Conservation (phyloP, 208 protist species). For the Phytomonas sp. region DNA sequence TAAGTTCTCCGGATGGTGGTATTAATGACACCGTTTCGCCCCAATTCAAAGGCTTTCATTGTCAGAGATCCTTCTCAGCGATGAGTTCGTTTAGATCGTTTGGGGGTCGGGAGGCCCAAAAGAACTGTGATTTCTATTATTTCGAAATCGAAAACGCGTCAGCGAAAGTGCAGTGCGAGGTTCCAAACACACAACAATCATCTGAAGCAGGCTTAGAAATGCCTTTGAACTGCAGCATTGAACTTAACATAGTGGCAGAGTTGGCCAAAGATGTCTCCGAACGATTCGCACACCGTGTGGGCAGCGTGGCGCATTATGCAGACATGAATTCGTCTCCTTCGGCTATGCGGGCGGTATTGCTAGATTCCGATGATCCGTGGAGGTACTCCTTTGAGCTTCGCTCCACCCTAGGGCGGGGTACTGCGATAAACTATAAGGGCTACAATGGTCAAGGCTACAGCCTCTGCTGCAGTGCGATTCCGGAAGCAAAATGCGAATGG, state of each 20-base stretch:
- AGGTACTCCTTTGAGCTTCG: background rate
- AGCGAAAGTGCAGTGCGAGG: conserved; percentile 23
- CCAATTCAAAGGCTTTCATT: conserved; percentile 27
- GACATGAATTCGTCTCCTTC: background rate
- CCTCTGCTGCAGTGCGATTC: conserved; percentile 62
- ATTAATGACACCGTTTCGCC: background rate
- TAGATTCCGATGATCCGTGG: conserved; percentile 19
- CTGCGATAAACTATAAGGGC: conserved; percentile 66
- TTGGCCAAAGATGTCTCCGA: background rate
- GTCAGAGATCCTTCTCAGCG: conserved; percentile 40
- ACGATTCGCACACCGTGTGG: background rate
- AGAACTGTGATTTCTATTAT: conserved; percentile 57
- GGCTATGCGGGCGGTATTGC: background rate
- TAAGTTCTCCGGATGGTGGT: background rate
- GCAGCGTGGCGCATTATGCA: background rate
- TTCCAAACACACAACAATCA: background rate
- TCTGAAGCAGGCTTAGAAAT: background rate
- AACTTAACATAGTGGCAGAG: background rate
- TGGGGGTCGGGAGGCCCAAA: conserved; percentile 17
- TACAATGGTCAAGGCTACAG: conserved; percentile 70
- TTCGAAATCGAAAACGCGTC: conserved; percentile 36
- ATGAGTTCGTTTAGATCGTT: conserved; percentile 27
- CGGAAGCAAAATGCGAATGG: conserved; percentile 23
- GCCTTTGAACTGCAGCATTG: background rate
- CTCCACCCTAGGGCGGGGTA: background rate